Base-by-base conservation (phyloP, 2,329 filamentous ascomycete species). In the Rosellinia necatrix region DNA sequence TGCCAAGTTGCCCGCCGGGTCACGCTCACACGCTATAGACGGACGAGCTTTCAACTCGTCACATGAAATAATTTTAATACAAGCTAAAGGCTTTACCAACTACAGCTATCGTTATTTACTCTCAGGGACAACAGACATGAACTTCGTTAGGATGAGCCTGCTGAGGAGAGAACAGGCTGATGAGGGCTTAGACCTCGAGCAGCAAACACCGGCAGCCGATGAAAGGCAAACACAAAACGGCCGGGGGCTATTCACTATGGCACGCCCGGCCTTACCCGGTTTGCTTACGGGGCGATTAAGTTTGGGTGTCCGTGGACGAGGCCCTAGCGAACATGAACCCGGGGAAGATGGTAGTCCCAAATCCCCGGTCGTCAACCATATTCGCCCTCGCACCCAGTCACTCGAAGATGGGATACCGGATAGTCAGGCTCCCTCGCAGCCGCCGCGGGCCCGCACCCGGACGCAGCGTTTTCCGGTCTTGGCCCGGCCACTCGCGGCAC, bases 271-370 rank as follows among this genome's bases (percentile, higher is more conserved):
- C 6, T 37, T 66, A n/a, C 59, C 59, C 22, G 24, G 48, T 15
- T 43, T 65, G 15, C 60, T 66, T 49, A 59, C 58, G 5, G 53
- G 62, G 25, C 62, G 58, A 30, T 32, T 47, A 13, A 51, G 42
- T 38, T 43, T 29, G 12, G 57, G 59, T 42, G 21, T 54, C 49
- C 43, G 63, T 61, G 30, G 44, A 53, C 53, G 55, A 29, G 42
- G 43, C 17, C 12, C 27, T 21, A 48, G 38, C 34, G 52, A 57
- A 35, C 29, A 58, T 6, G 53, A 54, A 30, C 12, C 63, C 40
- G 69, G 68, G 19, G 71, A 70, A 19, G 72, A 76, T 15, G 72
- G 77, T 42, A 78, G 74, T 17, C 78, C 79, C 29, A 84, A 84
- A 64, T 76, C 77, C 1, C 77, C 54, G 37, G 24, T 42, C 30